phyloP scores from a whole-genome alignment of 2,329 filamentous ascomycete species.

The Trichoderma afroharzianum region DNA sequence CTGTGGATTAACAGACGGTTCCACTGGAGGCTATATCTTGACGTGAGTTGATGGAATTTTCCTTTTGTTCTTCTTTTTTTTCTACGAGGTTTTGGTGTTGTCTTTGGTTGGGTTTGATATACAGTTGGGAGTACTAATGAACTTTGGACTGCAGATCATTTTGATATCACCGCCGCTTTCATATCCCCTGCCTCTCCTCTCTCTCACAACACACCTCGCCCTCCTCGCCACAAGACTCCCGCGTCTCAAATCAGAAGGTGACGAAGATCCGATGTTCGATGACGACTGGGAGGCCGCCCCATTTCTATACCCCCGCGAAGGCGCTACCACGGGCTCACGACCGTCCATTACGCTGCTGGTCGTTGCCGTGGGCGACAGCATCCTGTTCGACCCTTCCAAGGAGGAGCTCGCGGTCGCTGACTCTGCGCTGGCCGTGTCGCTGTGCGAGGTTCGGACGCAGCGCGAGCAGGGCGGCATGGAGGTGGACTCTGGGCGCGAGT shows the following conservation, averaged over 20 bases:
- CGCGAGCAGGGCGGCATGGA: conserved; percentile 34
- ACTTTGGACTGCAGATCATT: conserved; percentile 62
- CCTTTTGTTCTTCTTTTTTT: not conserved
- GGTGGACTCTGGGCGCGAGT: conserved; percentile 39
- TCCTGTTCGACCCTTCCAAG: conserved; percentile 88
- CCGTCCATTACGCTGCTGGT: conserved; percentile 91
- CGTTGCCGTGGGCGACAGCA: conserved; percentile 77
- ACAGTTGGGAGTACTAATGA: not conserved
- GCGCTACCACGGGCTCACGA: conserved; percentile 39
- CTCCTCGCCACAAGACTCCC: conserved; percentile 84
- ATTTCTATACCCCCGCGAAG: conserved; percentile 65
- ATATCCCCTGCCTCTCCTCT: conserved; percentile 89
- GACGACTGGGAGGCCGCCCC: conserved; percentile 91
- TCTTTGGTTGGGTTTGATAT: not conserved
- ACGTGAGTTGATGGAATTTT: conserved; percentile 57
- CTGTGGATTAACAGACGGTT: conserved; percentile 86
- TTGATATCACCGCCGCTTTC: conserved; percentile 90
- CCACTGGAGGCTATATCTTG: conserved; percentile 95
- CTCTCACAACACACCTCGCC: conserved; percentile 88
- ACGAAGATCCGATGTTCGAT: conserved; percentile 96
- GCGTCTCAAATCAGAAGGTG: conserved; percentile 77
- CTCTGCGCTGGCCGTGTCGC: conserved; percentile 78
- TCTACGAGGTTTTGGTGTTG: not conserved
- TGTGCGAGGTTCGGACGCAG: conserved; percentile 48
- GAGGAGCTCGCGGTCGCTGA: conserved; percentile 95